Conservation (phyloP, 257 asterid genomes). For the Salvia miltiorrhiza region DNA sequence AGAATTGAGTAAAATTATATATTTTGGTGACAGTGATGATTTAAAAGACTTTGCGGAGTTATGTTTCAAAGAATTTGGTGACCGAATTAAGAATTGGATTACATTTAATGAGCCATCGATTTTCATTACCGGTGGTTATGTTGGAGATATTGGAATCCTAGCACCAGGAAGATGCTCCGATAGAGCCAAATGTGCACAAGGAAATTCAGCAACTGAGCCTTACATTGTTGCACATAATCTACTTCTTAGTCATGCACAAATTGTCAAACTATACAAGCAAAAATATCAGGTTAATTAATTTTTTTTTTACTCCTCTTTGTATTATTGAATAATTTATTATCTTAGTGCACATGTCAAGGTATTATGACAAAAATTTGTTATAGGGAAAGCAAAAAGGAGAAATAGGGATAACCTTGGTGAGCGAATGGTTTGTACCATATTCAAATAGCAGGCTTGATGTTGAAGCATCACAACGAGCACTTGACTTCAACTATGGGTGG, state of each 20-base stretch:
- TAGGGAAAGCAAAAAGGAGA: conserved; percentile 55
- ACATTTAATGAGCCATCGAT: conserved; percentile 58
- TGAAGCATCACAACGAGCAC: conserved; percentile 49
- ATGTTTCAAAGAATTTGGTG: conserved; percentile 61
- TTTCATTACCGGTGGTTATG: conserved; percentile 40
- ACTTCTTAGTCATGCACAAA: conserved; percentile 48
- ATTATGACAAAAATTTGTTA: background rate
- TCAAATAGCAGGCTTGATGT: conserved; percentile 31
- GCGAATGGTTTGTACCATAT: conserved; percentile 42
- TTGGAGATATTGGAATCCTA: conserved; percentile 21
- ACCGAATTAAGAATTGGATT: conserved; percentile 56
- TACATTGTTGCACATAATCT: conserved; percentile 52
- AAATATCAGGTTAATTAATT: conserved; percentile 45
- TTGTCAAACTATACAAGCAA: conserved; percentile 33
- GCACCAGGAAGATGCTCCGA: conserved; percentile 68
- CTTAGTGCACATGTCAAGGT: no score
- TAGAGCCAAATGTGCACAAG: conserved; percentile 36
- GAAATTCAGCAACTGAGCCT: conserved; percentile 57
- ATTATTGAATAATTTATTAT: background rate
- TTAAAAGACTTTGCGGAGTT: conserved; percentile 50
- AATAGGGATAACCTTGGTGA: conserved; percentile 47
- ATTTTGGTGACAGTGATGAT: background rate
- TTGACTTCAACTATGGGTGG: conserved; percentile 70
- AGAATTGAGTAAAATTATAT: no score
- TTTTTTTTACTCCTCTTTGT: background rate